Evolutionary conservation across 306 rosid genomes (phyloP).

Genomic region (Dryas alaskensis): DNA sequence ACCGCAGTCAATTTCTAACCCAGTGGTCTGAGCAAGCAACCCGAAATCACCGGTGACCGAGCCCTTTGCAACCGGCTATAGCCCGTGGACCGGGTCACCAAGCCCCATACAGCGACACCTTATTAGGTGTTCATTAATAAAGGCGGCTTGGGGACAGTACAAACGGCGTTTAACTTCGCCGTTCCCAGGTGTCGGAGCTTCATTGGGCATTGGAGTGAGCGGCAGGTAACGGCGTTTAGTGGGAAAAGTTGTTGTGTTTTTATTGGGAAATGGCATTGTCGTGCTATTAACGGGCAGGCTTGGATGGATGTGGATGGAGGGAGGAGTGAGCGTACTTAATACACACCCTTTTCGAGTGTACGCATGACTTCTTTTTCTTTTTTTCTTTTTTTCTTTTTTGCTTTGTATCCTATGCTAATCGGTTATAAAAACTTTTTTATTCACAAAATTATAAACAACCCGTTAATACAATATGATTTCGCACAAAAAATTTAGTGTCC

Average conservation of each 20-base stretch:
- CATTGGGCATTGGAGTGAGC: slow-evolving; percentile 8
- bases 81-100: slow-evolving; percentile 25
- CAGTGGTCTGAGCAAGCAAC: slow-evolving; percentile 1
- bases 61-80: slow-evolving; percentile 24
- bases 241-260: slow-evolving; percentile 45
- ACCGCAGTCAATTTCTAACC: slow-evolving; percentile 66
- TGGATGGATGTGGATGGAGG: slow-evolving; percentile 21
- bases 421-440: too few species aligned
- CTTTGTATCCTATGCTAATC: too few species aligned
- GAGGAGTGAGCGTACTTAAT: slow-evolving; percentile 33
- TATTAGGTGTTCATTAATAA: neutral
- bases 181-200: neutral
- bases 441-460: too few species aligned
- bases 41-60: slow-evolving; percentile 34
- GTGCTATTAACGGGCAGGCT: slow-evolving; percentile 49
- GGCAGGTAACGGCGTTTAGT: slow-evolving; percentile 40
- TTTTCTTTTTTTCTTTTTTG: too few species aligned
- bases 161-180: slow-evolving; percentile 17
- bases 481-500: too few species aligned
- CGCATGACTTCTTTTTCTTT: slow-evolving; percentile 11
- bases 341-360: slow-evolving; percentile 18
- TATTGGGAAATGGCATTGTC: slow-evolving; percentile 70
- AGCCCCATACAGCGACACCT: slow-evolving; percentile 30
- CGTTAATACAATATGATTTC: too few species aligned
- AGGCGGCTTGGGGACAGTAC: slow-evolving; percentile 1